A percentile compares a stretch with the other conserved stretches of the same genome.
phyloP scores from a whole-genome alignment of 1,284 basidiomycete species.

The Cryptococcus floricola region DNA sequence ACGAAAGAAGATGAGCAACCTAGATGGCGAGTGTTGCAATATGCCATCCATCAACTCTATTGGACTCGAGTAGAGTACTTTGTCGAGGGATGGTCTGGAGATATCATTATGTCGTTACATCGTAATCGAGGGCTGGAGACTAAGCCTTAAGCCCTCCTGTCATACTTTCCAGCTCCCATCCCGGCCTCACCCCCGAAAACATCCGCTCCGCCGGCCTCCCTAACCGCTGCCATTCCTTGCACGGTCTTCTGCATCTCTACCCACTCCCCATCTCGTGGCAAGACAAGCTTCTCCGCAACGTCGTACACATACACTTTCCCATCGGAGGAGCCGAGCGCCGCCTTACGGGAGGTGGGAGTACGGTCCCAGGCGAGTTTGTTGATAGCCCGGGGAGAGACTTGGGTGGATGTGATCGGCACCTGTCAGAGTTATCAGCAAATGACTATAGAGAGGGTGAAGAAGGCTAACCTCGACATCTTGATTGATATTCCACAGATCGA shows the following conservation, averaged over 20 bases:
- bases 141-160: background rate
- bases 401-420: slow-evolving; percentile 42
- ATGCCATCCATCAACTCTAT: too few relatives aligned
- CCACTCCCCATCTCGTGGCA: slow-evolving; percentile 80
- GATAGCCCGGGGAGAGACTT: slow-evolving; percentile 66
- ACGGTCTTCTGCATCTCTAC: slow-evolving; percentile 79
- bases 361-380: slow-evolving; percentile 95
- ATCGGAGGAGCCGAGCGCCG: slow-evolving; percentile 83
- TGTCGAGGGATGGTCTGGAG: background rate
- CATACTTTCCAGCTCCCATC: background rate
- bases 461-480: slow-evolving; percentile 79
- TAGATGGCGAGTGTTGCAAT: too few relatives aligned
- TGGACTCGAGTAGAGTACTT: background rate
- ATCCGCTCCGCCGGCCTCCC: background rate
- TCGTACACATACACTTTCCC: slow-evolving; percentile 92
- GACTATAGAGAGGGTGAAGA: background rate
- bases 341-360: slow-evolving; percentile 64
- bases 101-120: background rate
- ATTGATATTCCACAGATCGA: slow-evolving; percentile 97
- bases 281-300: slow-evolving; percentile 77
- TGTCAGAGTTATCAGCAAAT: slow-evolving; percentile 5
- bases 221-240: slow-evolving; percentile 25
- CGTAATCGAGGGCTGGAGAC: background rate
- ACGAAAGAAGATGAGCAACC: too few relatives aligned
- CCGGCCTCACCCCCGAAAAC: background rate